phyloP scores from a whole-genome alignment of 192 early-diverging fungal genomes.

The Mortierella hygrophila region DNA sequence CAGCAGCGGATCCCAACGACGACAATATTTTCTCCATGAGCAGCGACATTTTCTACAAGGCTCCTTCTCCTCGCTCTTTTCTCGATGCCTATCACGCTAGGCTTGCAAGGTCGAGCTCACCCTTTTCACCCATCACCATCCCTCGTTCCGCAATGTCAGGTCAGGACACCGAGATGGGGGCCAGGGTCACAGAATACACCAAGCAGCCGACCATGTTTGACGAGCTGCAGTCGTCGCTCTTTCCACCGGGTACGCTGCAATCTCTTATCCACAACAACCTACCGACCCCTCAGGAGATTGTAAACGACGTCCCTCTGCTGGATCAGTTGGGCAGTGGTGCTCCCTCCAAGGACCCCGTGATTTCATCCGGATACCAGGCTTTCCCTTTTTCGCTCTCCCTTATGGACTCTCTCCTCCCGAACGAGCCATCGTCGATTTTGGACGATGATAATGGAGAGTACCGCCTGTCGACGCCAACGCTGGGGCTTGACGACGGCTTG shows the following conservation, averaged over 20 bases:
- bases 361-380: conserved; percentile 23
- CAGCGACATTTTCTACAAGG: conserved; percentile 37
- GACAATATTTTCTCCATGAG: conserved; percentile 27
- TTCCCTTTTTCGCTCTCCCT: conserved; percentile 1
- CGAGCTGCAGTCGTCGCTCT: conserved; percentile 50
- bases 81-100: conserved; percentile 5
- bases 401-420: conserved; percentile 6
- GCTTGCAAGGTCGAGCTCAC: conserved; percentile 3
- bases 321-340: conserved; percentile 34
- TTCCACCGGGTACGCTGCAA: conserved; percentile 50
- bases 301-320: conserved; percentile 37
- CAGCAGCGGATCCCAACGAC: conserved; percentile 6
- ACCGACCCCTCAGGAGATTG: conserved; percentile 45
- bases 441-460: conserved; percentile 35
- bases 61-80: conserved; percentile 10
- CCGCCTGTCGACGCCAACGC: conserved; percentile 19
- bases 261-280: conserved; percentile 36
- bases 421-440: conserved; percentile 23
- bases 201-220: conserved; percentile 37
- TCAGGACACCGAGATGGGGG: conserved; percentile 6
- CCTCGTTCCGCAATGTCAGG: conserved; percentile 17
- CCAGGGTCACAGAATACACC: conserved; percentile 16
- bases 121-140: conserved; percentile 9
- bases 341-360: conserved; percentile 32
- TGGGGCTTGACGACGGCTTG: conserved; percentile 46